These are phyloP conservation scores for Peronospora belbahrii DNA, from an alignment of 352 stramenopile genomes.

Conservation along the genomic window DNA sequence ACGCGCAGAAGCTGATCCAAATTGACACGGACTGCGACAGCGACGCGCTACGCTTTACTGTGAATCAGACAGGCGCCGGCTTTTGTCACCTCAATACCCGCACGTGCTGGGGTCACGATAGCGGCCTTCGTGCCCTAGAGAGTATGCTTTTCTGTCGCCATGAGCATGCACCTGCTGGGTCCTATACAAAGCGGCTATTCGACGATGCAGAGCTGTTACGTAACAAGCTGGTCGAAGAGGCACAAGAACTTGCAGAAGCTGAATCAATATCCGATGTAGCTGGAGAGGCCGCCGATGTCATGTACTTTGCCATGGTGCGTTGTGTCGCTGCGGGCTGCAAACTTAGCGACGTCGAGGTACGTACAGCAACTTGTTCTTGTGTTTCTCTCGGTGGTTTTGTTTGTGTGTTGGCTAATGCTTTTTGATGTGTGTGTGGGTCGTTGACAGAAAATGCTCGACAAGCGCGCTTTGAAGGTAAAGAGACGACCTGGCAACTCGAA, in stretches of 20 bases:
- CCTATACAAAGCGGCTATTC: constrained; percentile 95
- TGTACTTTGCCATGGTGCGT: constrained; percentile 95
- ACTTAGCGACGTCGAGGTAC: constrained; percentile 87
- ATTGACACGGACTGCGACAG: constrained; percentile 94
- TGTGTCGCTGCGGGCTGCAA: constrained; percentile 88
- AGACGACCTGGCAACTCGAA: constrained; percentile 84
- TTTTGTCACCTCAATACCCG: constrained; percentile 88
- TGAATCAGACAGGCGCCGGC: constrained; percentile 75
- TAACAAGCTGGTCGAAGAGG: constrained; percentile 96
- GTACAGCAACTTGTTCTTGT: constrained; percentile 16
- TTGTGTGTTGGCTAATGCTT: constrained; percentile 1
- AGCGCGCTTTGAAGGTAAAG: constrained; percentile 89
- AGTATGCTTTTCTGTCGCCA: constrained; percentile 80
- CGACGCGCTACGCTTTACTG: constrained; percentile 92
- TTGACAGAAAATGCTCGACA: constrained; percentile 81
- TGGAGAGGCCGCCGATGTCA: constrained; percentile 91
- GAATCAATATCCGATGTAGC: constrained; percentile 84
- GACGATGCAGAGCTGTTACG: constrained; percentile 87
- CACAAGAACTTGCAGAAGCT: constrained; percentile 89
- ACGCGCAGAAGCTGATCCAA: constrained; percentile 89
- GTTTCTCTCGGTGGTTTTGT: constrained; percentile 1
- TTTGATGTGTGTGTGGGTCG: neutral
- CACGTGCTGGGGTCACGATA: constrained; percentile 89
- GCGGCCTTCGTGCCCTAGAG: constrained; percentile 87
- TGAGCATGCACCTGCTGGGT: constrained; percentile 85